A percentile compares a stretch with the other conserved stretches of the same genome.
phyloP scores from a whole-genome alignment of 106 monocot species.

The Phalaenopsis equestris region DNA sequence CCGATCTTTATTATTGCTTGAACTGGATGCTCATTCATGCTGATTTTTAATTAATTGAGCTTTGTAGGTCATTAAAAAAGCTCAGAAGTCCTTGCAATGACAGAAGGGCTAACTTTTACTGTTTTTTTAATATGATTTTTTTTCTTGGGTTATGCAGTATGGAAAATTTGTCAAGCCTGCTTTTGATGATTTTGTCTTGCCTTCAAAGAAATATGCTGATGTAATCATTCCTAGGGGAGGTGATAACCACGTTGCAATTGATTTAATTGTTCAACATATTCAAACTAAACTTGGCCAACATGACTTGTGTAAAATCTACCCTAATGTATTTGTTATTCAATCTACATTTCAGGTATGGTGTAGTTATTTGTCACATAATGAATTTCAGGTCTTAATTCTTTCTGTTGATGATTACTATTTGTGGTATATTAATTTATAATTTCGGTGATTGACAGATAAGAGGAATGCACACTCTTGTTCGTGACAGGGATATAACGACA shows the following conservation, averaged over 20 bases:
- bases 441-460: constrained; percentile 65
- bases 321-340: constrained; percentile 72
- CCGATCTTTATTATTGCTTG: no score
- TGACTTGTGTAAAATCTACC: constrained; percentile 89
- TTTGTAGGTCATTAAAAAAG: background rate
- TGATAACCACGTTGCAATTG: constrained; percentile 92
- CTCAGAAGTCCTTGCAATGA: background rate
- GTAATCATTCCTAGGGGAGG: constrained; percentile 93
- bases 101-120: background rate
- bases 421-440: constrained; percentile 7
- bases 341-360: constrained; percentile 88
- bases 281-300: constrained; percentile 84
- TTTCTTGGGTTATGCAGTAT: no score
- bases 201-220: constrained; percentile 97
- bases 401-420: background rate
- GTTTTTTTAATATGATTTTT: background rate
- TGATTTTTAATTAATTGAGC: background rate
- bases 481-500: constrained; percentile 87
- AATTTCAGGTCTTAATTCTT: constrained; percentile 40
- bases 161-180: no score
- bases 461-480: constrained; percentile 99
- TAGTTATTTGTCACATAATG: constrained; percentile 55
- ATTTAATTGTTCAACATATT: constrained; percentile 92
- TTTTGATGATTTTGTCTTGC: constrained; percentile 81
- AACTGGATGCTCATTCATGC: no score